phyloP scores from a whole-genome alignment of 768 basidiomycete genomes.

The Glaciozyma martinii region DNA sequence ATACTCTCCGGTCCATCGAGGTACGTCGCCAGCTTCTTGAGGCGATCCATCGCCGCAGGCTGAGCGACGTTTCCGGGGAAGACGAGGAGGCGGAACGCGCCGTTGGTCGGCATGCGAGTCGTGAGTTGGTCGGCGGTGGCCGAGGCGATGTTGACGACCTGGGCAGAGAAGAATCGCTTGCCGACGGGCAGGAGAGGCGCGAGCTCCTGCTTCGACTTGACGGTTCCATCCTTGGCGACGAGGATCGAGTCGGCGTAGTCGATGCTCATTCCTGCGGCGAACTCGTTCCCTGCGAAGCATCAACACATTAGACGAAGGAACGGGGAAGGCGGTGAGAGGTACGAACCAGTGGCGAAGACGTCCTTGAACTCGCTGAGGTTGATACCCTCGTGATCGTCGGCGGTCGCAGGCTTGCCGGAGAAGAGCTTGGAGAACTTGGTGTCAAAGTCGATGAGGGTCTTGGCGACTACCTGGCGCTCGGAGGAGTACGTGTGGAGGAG shows the following conservation, averaged over 20 bases:
- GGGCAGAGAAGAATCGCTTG: conserved; percentile 30
- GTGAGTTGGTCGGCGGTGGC: conserved; percentile 25
- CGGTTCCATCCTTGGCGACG: conserved; percentile 18
- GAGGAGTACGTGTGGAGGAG: conserved; percentile 40
- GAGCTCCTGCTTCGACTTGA: conserved; percentile 23
- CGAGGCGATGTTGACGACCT: conserved; percentile 31
- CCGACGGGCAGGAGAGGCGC: conserved; percentile 30
- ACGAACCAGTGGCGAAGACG: background rate
- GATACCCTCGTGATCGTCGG: conserved; percentile 32
- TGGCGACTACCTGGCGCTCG: conserved; percentile 52
- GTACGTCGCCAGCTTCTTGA: conserved; percentile 28
- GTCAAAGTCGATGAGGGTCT: conserved; percentile 52
- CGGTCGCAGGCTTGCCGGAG: conserved; percentile 56
- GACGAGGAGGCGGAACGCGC: conserved; percentile 28
- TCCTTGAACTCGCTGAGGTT: conserved; percentile 32
- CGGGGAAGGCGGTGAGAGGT: background rate
- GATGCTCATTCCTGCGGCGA: conserved; percentile 34
- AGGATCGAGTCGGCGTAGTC: conserved; percentile 32
- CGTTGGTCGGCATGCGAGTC: conserved; percentile 14
- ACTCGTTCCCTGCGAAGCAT: conserved; percentile 26
- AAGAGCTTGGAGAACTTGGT: background rate
- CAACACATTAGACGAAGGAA: background rate
- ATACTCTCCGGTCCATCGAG: conserved; percentile 31
- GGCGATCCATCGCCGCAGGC: conserved; percentile 22
- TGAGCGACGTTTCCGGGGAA: conserved; percentile 32